Base-by-base conservation (phyloP, 768 basidiomycete species). In the Artomyces pyxidatus region DNA sequence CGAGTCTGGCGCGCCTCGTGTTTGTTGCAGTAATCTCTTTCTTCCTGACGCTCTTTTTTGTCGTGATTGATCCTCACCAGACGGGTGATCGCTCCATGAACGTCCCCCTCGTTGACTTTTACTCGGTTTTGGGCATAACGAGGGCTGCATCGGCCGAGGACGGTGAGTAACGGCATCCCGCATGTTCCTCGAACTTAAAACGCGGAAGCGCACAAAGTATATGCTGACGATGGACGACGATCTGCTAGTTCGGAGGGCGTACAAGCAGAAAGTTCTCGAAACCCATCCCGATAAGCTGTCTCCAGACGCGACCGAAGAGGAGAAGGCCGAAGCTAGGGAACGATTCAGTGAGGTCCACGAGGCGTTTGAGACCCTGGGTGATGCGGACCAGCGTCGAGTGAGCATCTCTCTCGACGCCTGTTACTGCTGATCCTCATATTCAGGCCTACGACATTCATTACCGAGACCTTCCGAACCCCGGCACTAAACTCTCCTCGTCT, bases 261-360 rank as follows among this genome's bases (percentile, higher is more conserved):
- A 85, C 62, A 80, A 76, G 58, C 75, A 74, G 52, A 79, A 75
- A 56, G 82, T 77, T 9, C 68, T 86, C 23, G 80, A 82, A 61
- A 85, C 85, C 1, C 84, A 86, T 60, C 84, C 84, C 9, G 84
- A 86, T 57, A 85, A 83, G 56, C 74, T 85, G 41, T 76, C 76
- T 10, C 78, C 73, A 30, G 64, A 64, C 26, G 76, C 77, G 7
- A 74, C 66, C 37, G 71, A 73, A 38, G 64, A 69, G 49, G 75
- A 77, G 51, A 79, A 75, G 59, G 70, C 72, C 48, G 67, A 59
- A 17, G 78, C 83, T 7, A 76, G 77, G 57, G 71, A 71, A 56
- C 54, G 21, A 19, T 23, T 37, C 45, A 37, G 55, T 23, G 63
- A 85, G 81, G 78, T 83, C 28, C 74, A 75, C 41, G 76, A 79